Percentiles rank a stretch among this genome's conserved stretches.
Conservation (phyloP, 306 rosid genomes). For the Gynostemma pentaphyllum region DNA sequence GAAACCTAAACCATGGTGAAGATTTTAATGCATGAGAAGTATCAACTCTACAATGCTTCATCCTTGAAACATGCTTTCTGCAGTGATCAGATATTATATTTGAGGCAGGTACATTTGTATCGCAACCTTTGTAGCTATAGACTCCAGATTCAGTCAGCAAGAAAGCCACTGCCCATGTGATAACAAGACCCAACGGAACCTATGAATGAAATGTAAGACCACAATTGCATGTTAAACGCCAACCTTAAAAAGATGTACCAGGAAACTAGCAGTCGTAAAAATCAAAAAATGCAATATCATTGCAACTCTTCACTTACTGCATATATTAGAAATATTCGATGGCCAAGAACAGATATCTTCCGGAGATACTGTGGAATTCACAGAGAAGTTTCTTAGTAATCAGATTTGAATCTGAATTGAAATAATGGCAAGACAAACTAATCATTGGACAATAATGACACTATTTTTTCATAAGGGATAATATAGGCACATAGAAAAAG, state of each 20-base stretch:
- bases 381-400: slow-evolving; percentile 10
- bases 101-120: slow-evolving; percentile 76
- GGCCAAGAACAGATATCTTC: slow-evolving; percentile 86
- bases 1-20: slow-evolving; percentile 98
- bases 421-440: neutral
- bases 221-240: neutral
- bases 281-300: neutral
- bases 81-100: slow-evolving; percentile 79
- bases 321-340: slow-evolving; percentile 84
- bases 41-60: slow-evolving; percentile 93
- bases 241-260: neutral
- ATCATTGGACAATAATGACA: neutral
- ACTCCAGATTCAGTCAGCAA: slow-evolving; percentile 74
- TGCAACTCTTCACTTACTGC: slow-evolving; percentile 48
- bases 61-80: slow-evolving; percentile 80
- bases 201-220: slow-evolving; percentile 27
- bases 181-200: slow-evolving; percentile 96
- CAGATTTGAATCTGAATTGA: neutral
- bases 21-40: slow-evolving; percentile 64
- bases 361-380: slow-evolving; percentile 68
- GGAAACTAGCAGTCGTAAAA: neutral
- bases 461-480: neutral
- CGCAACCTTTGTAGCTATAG: slow-evolving; percentile 90
- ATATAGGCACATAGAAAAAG: neutral
- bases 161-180: slow-evolving; percentile 93